Evolutionary conservation across 768 basidiomycete genomes (phyloP).

Genomic region (Russula emetica): DNA sequence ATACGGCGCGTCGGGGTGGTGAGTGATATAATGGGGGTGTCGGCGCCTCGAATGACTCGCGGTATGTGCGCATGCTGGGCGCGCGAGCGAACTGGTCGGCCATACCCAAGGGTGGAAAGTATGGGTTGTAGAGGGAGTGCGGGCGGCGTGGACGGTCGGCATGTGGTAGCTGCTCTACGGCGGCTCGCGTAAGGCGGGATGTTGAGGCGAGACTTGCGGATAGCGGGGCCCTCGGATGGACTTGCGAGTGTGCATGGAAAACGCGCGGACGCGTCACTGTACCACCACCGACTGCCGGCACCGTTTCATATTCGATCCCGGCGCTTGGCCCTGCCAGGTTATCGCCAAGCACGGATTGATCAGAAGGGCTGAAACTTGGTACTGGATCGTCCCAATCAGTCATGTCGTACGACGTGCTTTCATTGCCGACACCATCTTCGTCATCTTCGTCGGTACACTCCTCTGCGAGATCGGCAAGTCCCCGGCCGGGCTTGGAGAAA

Average conservation of each 20-base stretch:
- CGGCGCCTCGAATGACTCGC: slow-evolving; percentile 28
- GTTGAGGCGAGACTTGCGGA: slow-evolving; percentile 26
- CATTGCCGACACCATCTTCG: slow-evolving; percentile 39
- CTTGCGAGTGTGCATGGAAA: slow-evolving; percentile 78
- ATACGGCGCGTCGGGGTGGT: slow-evolving; percentile 38
- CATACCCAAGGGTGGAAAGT: slow-evolving; percentile 10
- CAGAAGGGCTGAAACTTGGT: slow-evolving; percentile 42
- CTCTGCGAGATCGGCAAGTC: slow-evolving; percentile 76
- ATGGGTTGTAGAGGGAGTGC: slow-evolving; percentile 23
- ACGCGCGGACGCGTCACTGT: slow-evolving; percentile 80
- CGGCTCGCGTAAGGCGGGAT: slow-evolving; percentile 22
- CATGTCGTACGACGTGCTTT: slow-evolving; percentile 51
- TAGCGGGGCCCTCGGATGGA: slow-evolving; percentile 43
- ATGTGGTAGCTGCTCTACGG: slow-evolving; percentile 7
- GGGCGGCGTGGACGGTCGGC: slow-evolving; percentile 18
- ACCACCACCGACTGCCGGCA: slow-evolving; percentile 90
- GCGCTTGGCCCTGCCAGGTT: slow-evolving; percentile 38
- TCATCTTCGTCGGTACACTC: slow-evolving; percentile 48
- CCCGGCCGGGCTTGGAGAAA: slow-evolving; percentile 60
- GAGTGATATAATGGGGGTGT: slow-evolving; percentile 32
- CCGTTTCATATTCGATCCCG: slow-evolving; percentile 71
- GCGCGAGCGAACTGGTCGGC: not conserved
- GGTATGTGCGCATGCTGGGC: slow-evolving; percentile 22
- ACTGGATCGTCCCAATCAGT: slow-evolving; percentile 66
- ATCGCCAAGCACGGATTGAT: slow-evolving; percentile 39